Conservation (phyloP, 176 grass and related monocot genomes). For the Aegilops longissima region DNA sequence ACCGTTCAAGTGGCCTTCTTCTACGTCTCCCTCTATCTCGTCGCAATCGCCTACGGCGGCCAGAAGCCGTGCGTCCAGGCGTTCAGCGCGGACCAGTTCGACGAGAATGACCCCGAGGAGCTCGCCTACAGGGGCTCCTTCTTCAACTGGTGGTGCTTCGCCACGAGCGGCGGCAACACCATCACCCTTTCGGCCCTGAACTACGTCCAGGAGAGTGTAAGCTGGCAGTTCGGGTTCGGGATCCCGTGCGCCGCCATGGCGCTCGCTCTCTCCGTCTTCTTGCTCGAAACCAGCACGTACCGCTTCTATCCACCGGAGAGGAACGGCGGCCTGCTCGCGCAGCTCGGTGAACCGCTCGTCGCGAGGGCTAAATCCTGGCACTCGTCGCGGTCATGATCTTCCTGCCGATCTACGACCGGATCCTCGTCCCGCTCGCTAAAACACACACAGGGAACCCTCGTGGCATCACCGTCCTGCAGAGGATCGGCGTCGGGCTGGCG, state of each 20-base stretch:
- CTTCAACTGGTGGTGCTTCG: conserved; percentile 46
- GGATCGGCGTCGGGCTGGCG: conserved; percentile 40
- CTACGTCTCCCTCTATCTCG: conserved; percentile 35
- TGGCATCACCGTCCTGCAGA: conserved; percentile 54
- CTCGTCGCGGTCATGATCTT: conserved; percentile 25
- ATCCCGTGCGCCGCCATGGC: conserved; percentile 23
- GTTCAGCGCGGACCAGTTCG: conserved; percentile 39
- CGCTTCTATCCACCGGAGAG: conserved; percentile 12
- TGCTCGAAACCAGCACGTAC: conserved; percentile 24
- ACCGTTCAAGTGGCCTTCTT: conserved; percentile 16
- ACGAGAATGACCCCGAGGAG: conserved; percentile 27
- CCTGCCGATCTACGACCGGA: conserved; percentile 43
- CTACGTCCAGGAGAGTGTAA: conserved; percentile 31
- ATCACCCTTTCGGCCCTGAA: not conserved
- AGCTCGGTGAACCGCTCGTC: not conserved
- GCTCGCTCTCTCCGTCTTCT: conserved; percentile 24
- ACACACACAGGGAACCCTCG: conserved; percentile 13
- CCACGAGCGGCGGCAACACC: not conserved
- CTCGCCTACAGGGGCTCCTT: not conserved
- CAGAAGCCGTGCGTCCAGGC: conserved; percentile 43
- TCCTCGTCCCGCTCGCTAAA: conserved; percentile 35
- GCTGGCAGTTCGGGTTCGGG: conserved; percentile 43
- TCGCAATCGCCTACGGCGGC: conserved; percentile 34
- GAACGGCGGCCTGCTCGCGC: not conserved
- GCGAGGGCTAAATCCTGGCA: not conserved